Base-by-base conservation (phyloP, 2,329 filamentous ascomycete genomes). In the Stagonosporopsis rhizophila region DNA sequence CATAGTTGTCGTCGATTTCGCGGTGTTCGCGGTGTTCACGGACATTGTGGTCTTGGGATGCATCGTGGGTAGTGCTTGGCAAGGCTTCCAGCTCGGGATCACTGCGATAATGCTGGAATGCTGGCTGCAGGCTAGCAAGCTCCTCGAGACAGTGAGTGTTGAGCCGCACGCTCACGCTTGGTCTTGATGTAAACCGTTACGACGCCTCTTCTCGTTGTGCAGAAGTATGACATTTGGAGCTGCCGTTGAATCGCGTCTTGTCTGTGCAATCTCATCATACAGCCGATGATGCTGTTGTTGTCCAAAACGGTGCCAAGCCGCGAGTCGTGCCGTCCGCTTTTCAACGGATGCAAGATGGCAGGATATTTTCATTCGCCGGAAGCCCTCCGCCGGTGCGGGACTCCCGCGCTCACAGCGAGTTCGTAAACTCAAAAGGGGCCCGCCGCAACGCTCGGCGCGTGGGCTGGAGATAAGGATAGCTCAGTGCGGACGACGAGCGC, bases 301-400 rank as follows among this genome's bases (percentile, higher is more conserved):
- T 59, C 44, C 47, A 41, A 40, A 60, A 47, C 48, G 41, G 56
- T 45, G 55, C 55, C 48, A 53, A 52, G 57, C 28, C 47, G 52
- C 48, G 52, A 60, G 52, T 59, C 46, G 57, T 63, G 56, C 59
- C 56, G 65, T 50, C 38, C 46, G 54, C 45, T 39, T 48, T 48
- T 37, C 42, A 53, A 47, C 34, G 39, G 25, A 39, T 46, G 45
- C 37, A 42, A 22, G 50, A 40, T 44, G 27, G 45, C 37, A 42
- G 20, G 50, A 40, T 44, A 30, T 20, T 39, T 50, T 47, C 38
- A 54, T 52, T 56, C 44, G 55, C 37, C 41, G 42, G 17, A 41
- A 0, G 14, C 7, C 42, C 8, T 35, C 40, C 23, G 42, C 41
- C 48, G 44, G 34, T n/a, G 56, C 52, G 52, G 50, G 55, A 46